These are phyloP conservation scores for Taxawa tesnikishii DNA, from an alignment of 2,329 filamentous ascomycete species.

Conservation along the genomic window DNA sequence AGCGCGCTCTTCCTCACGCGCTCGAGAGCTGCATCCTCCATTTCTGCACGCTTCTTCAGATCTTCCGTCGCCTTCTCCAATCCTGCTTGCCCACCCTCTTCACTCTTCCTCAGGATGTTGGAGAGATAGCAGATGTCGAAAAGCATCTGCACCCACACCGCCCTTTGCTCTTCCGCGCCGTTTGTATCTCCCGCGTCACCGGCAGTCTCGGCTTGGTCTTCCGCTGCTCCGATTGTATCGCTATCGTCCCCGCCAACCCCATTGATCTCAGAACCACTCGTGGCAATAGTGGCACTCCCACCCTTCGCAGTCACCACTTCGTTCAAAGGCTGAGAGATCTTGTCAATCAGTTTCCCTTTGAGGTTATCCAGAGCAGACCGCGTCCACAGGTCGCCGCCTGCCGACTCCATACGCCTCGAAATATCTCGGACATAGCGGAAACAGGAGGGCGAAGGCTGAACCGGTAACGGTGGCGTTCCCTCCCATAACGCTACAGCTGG, in stretches of 20 bases:
- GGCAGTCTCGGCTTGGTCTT: conserved; percentile 6
- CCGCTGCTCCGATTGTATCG: conserved; percentile 8
- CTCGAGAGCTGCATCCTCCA: conserved; percentile 37
- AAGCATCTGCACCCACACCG: conserved; percentile 24
- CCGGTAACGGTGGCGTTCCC: conserved; percentile 59
- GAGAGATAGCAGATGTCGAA: conserved; percentile 34
- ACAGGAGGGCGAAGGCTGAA: conserved; percentile 61
- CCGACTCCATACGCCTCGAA: conserved; percentile 52
- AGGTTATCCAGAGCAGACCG: conserved; percentile 49
- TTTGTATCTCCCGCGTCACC: background rate
- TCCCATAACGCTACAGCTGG: conserved; percentile 67
- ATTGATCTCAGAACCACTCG: conserved; percentile 4
- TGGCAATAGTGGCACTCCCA: background rate
- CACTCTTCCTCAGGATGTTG: conserved; percentile 8
- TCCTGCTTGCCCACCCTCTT: background rate
- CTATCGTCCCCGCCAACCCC: conserved; percentile 7
- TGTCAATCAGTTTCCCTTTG: conserved; percentile 43
- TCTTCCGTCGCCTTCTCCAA: conserved; percentile 20
- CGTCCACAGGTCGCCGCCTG: conserved; percentile 74
- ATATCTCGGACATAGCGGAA: conserved; percentile 62
- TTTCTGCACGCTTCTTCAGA: conserved; percentile 33
- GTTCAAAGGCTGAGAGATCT: conserved; percentile 37
- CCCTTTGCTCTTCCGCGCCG: conserved; percentile 6
- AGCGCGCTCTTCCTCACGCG: conserved; percentile 49
- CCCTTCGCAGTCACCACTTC: too few species aligned